Conservation (phyloP, 148 eudicot species). For the Pharnaceum exiguum region DNA sequence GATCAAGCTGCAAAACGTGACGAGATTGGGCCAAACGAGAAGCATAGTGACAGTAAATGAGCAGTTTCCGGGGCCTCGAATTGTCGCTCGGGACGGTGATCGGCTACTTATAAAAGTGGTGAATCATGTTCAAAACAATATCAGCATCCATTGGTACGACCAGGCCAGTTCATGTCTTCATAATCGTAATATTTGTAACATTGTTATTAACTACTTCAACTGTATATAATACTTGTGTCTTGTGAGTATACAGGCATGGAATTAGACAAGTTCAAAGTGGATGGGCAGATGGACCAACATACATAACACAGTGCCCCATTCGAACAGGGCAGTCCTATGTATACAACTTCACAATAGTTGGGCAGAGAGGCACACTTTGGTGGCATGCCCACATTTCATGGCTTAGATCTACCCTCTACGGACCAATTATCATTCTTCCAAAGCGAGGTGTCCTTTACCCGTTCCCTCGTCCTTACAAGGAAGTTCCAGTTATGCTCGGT, state of each 20-base stretch:
- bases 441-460: conserved; percentile 41
- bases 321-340: conserved; percentile 46
- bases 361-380: conserved; percentile 54
- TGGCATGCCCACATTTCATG: conserved; percentile 61
- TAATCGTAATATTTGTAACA: no score
- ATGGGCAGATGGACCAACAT: conserved; percentile 65
- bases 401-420: conserved; percentile 52
- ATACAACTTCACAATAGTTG: conserved; percentile 45
- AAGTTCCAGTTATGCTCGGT: conserved; percentile 44
- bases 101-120: conserved; percentile 31
- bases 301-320: conserved; percentile 50
- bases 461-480: conserved; percentile 39
- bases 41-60: conserved; percentile 44
- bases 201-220: no score
- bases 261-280: conserved; percentile 45
- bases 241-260: conserved; percentile 41
- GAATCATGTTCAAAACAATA: conserved; percentile 37
- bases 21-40: conserved; percentile 41
- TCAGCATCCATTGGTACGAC: conserved; percentile 44
- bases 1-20: conserved; percentile 38
- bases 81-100: conserved; percentile 46
- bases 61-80: conserved; percentile 42
- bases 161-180: background rate
- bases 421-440: conserved; percentile 49
- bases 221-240: background rate